Evolutionary conservation across 139 green algal genomes (phyloP), one percentile per base, ranked within the genome.

Genomic region (Pleodorina starrii): DNA sequence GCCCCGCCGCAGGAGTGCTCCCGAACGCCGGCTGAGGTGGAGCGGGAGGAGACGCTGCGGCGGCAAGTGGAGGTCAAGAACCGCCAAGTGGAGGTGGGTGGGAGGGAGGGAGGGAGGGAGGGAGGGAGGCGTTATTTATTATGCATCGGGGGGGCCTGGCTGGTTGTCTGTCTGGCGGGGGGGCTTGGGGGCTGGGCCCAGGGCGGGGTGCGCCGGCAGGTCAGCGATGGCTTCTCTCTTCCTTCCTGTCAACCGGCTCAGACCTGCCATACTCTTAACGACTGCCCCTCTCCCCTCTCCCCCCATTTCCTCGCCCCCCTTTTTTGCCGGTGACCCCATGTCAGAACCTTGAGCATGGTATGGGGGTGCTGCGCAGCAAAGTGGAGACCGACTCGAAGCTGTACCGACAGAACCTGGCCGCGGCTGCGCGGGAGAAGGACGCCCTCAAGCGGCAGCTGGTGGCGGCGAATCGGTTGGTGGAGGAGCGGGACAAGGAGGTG

Each of bases 361-460:
- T 87, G 60, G 60, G 81, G 0, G 63, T 87, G 32, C 81, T 87
- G n/a, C 81, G 81, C 42, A 27, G 12, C 60, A 87, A 87, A 42
- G 11, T 87, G 59, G 81, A 87, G 9, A 66, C 81, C n/a, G 81
- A 87, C 81, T 50, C 43, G 29, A 87, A 78, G 63, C 60, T 77
- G 0, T 87, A 78, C 81, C 81, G 81, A 72, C 81, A 87, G 29
- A 74, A 74, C 81, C 81, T 87, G 27, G 29, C 54, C n/a, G 60
- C 81, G 27, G 81, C 81, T 40, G 81, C 81, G 42, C 57, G 81
- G 14, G 81, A 87, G 60, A 87, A 87, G 60, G 81, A 87, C 59
- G 81, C 81, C 29, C 81, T 87, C 60, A 87, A 87, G 81, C 81
- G 81, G 40, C 81, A 87, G 81, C 59, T 87, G 81, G 81, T 77